phyloP scores from a whole-genome alignment of 2,329 filamentous ascomycete species.

The Knufia fluminis region DNA sequence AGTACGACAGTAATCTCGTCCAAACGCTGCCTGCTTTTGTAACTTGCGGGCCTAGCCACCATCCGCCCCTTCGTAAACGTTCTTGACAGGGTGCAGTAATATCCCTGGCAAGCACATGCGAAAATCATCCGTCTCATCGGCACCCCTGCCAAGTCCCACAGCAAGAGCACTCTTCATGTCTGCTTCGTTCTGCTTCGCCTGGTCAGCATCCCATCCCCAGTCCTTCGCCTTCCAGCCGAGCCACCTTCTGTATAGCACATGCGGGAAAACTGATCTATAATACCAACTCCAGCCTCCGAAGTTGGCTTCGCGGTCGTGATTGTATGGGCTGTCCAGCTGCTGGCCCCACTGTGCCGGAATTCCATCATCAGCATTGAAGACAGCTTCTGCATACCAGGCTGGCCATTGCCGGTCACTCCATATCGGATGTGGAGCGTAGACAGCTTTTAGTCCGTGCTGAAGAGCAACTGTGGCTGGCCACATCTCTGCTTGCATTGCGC shows the following conservation, averaged over 20 bases:
- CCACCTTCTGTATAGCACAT: constrained; percentile 49
- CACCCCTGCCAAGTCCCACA: constrained; percentile 14
- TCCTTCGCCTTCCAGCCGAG: constrained; percentile 31
- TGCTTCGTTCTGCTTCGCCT: constrained; percentile 15
- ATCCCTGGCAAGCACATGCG: constrained; percentile 24
- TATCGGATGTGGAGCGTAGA: constrained; percentile 53
- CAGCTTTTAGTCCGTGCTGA: constrained; percentile 69
- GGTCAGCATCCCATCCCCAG: constrained; percentile 11
- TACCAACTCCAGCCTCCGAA: constrained; percentile 47
- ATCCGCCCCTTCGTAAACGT: constrained; percentile 16
- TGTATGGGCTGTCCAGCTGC: constrained; percentile 26
- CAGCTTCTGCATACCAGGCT: constrained; percentile 43
- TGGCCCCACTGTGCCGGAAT: constrained; percentile 36
- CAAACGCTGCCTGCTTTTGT: too few relatives aligned
- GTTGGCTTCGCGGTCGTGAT: constrained; percentile 28
- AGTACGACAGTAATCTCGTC: neutral
- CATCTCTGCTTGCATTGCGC: constrained; percentile 73
- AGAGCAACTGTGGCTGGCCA: constrained; percentile 62
- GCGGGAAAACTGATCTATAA: constrained; percentile 43
- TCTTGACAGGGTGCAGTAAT: constrained; percentile 22
- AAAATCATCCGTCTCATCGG: constrained; percentile 15
- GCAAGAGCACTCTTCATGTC: constrained; percentile 14
- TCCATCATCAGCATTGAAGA: constrained; percentile 47
- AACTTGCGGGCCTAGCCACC: neutral
- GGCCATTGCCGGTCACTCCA: constrained; percentile 50